Conservation (phyloP, 768 basidiomycete genomes). For the Leccinum incarnatum region DNA sequence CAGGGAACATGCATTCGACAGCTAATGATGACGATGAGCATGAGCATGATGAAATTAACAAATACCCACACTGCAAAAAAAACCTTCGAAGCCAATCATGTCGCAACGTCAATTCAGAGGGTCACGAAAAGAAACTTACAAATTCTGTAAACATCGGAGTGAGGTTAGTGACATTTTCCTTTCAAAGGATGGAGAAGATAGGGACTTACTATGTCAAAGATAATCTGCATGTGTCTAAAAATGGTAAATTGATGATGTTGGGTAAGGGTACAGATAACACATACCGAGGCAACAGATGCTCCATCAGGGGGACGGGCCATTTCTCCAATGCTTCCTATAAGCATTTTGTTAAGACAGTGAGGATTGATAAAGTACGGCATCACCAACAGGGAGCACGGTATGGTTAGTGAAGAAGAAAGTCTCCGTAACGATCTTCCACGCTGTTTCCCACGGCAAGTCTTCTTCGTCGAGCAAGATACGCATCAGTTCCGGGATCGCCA, state of each 20-base stretch:
- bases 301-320: conserved; percentile 87
- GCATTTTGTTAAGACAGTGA: not conserved
- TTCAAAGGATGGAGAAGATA: not conserved
- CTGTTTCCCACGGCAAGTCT: conserved; percentile 74
- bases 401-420: conserved; percentile 97
- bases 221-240: conserved; percentile 83
- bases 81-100: conserved; percentile 18
- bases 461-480: conserved; percentile 91
- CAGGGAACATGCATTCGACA: conserved; percentile 89
- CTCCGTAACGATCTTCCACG: conserved; percentile 87
- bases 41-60: not conserved
- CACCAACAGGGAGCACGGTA: conserved; percentile 80
- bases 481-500: conserved; percentile 95
- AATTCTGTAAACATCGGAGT: conserved; percentile 32
- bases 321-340: conserved; percentile 79
- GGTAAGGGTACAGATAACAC: conserved; percentile 17
- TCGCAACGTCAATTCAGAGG: not conserved
- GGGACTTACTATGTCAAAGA: conserved; percentile 76
- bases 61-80: conserved; percentile 64
- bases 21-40: conserved; percentile 36
- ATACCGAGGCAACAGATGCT: conserved; percentile 78
- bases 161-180: conserved; percentile 16
- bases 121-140: conserved; percentile 20
- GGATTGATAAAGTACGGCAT: not conserved
- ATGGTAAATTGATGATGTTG: not conserved